phyloP scores from a whole-genome alignment of 306 rosid species.

The Amphicarpaea edgeworthii region DNA sequence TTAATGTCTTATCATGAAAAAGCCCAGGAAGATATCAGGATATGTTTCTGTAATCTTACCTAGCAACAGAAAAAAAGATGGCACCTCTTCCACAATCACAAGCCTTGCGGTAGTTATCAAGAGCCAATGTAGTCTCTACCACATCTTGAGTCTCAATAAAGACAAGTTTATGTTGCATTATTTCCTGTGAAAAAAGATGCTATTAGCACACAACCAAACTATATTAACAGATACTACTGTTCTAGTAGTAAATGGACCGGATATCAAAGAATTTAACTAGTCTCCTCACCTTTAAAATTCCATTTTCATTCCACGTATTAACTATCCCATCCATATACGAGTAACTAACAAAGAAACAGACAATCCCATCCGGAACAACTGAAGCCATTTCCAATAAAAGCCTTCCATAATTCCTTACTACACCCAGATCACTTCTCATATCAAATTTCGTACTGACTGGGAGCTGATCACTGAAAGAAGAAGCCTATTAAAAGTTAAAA shows the following conservation, averaged over 20 bases:
- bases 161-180: slow-evolving; percentile 97
- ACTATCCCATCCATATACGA: slow-evolving; percentile 97
- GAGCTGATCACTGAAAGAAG: slow-evolving; percentile 86
- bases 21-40: slow-evolving; percentile 34
- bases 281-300: slow-evolving; percentile 78
- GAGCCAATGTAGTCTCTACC: slow-evolving; percentile 96
- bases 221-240: slow-evolving; percentile 19
- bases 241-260: background rate
- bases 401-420: slow-evolving; percentile 93
- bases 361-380: slow-evolving; percentile 94
- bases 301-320: slow-evolving; percentile 94
- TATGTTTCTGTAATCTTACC: slow-evolving; percentile 56
- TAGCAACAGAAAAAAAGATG: slow-evolving; percentile 93
- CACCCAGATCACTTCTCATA: slow-evolving; percentile 98
- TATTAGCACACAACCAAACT: slow-evolving; percentile 43
- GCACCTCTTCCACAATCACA: slow-evolving; percentile 99
- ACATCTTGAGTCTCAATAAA: slow-evolving; percentile 96
- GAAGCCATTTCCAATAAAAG: slow-evolving; percentile 97
- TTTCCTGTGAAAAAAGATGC: slow-evolving; percentile 65
- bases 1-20: slow-evolving; percentile 22
- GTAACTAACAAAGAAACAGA: slow-evolving; percentile 93
- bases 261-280: slow-evolving; percentile 37
- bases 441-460: slow-evolving; percentile 97
- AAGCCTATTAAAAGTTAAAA: slow-evolving; percentile 39
- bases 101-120: slow-evolving; percentile 93